A percentile compares a stretch with the other conserved stretches of the same genome.
Evolutionary conservation across 306 rosid species (phyloP).

Genomic region (Cucumis sativus): DNA sequence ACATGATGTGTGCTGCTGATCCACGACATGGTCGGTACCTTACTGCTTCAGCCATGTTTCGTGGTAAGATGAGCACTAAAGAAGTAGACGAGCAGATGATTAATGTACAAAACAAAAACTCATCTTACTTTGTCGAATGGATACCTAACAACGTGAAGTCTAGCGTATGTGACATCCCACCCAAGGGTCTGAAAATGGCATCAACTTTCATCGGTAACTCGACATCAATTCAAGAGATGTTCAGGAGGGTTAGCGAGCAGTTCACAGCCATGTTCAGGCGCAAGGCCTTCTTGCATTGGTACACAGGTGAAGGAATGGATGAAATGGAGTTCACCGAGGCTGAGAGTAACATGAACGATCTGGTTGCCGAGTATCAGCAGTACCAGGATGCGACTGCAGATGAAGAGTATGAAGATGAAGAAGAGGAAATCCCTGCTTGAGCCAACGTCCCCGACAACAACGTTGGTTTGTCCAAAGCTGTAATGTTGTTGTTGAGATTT

Average conservation of each 20-base stretch:
- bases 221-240: conserved; percentile 81
- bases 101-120: conserved; percentile 75
- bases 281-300: conserved; percentile 64
- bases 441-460: neutral
- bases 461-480: conserved; percentile 11
- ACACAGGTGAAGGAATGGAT: conserved; percentile 92
- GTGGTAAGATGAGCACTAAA: conserved; percentile 88
- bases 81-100: conserved; percentile 88
- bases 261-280: conserved; percentile 90
- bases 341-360: conserved; percentile 80
- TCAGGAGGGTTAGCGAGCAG: conserved; percentile 89
- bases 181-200: conserved; percentile 63
- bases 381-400: conserved; percentile 68
- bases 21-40: conserved; percentile 82
- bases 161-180: conserved; percentile 79
- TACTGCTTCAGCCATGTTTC: conserved; percentile 84
- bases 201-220: conserved; percentile 73
- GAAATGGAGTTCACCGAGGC: conserved; percentile 94
- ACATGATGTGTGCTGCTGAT: conserved; percentile 83
- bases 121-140: conserved; percentile 80
- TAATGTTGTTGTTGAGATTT: neutral
- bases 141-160: conserved; percentile 81
- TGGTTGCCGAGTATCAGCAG: conserved; percentile 86
- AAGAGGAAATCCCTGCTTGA: conserved; percentile 46
- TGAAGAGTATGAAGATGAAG: conserved; percentile 40